These are phyloP conservation scores for Amanita exitialis DNA, from an alignment of 768 basidiomycete species.

Conservation along the genomic window DNA sequence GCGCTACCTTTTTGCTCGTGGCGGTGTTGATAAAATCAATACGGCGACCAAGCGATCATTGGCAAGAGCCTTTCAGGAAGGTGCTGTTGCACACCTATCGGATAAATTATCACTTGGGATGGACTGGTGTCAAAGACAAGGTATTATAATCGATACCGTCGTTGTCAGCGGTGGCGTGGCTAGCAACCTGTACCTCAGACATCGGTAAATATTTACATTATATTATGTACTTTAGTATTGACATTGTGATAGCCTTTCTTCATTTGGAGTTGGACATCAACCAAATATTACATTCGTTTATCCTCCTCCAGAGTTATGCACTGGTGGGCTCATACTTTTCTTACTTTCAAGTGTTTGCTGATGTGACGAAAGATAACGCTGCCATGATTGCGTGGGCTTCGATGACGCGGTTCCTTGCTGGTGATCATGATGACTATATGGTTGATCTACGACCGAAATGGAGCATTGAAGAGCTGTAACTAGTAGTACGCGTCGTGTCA, in stretches of 20 bases:
- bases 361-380: slow-evolving; percentile 64
- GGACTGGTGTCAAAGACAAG: slow-evolving; percentile 28
- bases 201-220: slow-evolving; percentile 33
- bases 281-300: slow-evolving; percentile 39
- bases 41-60: slow-evolving; percentile 32
- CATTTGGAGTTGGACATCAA: slow-evolving; percentile 16
- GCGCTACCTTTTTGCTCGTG: slow-evolving; percentile 34
- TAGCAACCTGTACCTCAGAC: slow-evolving; percentile 64
- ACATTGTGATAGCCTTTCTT: slow-evolving; percentile 17
- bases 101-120: slow-evolving; percentile 58
- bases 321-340: slow-evolving; percentile 37
- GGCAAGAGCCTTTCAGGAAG: slow-evolving; percentile 63
- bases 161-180: slow-evolving; percentile 94
- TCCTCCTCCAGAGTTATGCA: slow-evolving; percentile 76
- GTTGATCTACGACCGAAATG: slow-evolving; percentile 62
- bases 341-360: neutral
- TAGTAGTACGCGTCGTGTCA: slow-evolving; percentile 1
- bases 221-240: neutral
- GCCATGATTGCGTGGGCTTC: slow-evolving; percentile 96
- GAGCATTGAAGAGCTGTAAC: slow-evolving; percentile 54
- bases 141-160: slow-evolving; percentile 41
- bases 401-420: slow-evolving; percentile 64
- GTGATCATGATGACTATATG: slow-evolving; percentile 51
- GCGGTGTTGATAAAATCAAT: slow-evolving; percentile 33
- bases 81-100: slow-evolving; percentile 64